Evolutionary conservation across 2,329 filamentous ascomycete species (phyloP).

Genomic region (Apiospora koreana): DNA sequence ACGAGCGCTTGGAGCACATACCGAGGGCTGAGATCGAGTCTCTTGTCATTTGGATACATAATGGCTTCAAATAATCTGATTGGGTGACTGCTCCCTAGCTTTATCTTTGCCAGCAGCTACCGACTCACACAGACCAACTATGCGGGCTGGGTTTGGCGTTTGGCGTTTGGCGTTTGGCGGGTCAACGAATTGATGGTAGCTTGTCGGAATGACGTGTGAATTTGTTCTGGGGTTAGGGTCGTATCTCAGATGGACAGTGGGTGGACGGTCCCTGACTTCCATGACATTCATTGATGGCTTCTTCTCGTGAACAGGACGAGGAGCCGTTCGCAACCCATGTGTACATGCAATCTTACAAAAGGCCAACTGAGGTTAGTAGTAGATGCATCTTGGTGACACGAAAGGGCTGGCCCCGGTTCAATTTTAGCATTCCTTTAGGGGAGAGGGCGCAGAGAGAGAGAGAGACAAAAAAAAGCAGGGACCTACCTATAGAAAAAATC

Average conservation of each 20-base stretch:
- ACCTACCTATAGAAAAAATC: not conserved
- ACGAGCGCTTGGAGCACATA: not conserved
- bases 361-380: not conserved
- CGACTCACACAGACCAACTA: not conserved
- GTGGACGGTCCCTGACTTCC: not conserved
- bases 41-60: not conserved
- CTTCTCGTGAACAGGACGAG: too few relatives aligned
- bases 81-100: constrained; percentile 1
- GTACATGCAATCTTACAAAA: not conserved
- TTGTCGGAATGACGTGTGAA: constrained; percentile 1
- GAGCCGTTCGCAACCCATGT: not conserved
- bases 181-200: not conserved
- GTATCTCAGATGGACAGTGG: not conserved
- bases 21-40: not conserved
- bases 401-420: not conserved
- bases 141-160: constrained; percentile 2
- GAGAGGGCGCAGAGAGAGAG: not conserved
- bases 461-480: not conserved
- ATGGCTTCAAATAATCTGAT: not conserved
- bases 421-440: constrained; percentile 1
- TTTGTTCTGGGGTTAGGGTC: not conserved
- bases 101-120: not conserved
- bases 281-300: too few relatives aligned
- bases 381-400: not conserved
- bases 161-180: constrained; percentile 8